phyloP scores from a whole-genome alignment of 208 protist species.

The Herpetomonas tarakana region DNA sequence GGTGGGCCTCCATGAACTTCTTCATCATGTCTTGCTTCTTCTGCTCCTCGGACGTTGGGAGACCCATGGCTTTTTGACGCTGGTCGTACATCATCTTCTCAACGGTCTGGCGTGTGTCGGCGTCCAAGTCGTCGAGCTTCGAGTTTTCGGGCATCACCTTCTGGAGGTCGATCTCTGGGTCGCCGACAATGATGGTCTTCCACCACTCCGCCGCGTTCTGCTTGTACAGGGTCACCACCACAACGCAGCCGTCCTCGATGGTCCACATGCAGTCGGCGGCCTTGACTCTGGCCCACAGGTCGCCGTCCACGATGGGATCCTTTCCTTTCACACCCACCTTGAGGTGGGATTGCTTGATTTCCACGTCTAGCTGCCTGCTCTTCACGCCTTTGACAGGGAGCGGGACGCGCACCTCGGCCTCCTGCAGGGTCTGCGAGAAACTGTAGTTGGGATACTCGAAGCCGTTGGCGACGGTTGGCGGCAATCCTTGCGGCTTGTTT shows the following conservation, averaged over 20 bases:
- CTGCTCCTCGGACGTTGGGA: slow-evolving; percentile 93
- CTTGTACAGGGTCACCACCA: slow-evolving; percentile 89
- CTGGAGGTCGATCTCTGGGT: slow-evolving; percentile 91
- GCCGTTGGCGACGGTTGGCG: slow-evolving; percentile 80
- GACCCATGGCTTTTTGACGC: slow-evolving; percentile 92
- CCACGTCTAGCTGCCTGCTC: slow-evolving; percentile 78
- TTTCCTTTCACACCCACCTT: slow-evolving; percentile 83
- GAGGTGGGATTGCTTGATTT: slow-evolving; percentile 62
- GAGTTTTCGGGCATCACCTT: slow-evolving; percentile 95
- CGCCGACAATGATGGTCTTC: slow-evolving; percentile 82
- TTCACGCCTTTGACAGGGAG: slow-evolving; percentile 58
- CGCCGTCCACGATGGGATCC: slow-evolving; percentile 78
- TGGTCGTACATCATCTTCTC: slow-evolving; percentile 98
- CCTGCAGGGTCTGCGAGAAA: slow-evolving; percentile 87
- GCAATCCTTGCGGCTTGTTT: slow-evolving; percentile 78
- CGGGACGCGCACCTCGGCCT: slow-evolving; percentile 87
- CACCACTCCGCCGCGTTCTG: slow-evolving; percentile 93
- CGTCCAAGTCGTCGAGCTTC: slow-evolving; percentile 94
- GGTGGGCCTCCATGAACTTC: slow-evolving; percentile 94
- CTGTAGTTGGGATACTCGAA: slow-evolving; percentile 88
- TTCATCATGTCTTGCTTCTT: slow-evolving; percentile 93
- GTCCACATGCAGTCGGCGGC: slow-evolving; percentile 91
- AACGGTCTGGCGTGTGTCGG: slow-evolving; percentile 92
- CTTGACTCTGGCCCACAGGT: slow-evolving; percentile 67
- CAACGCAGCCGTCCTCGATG: slow-evolving; percentile 85